Conservation (phyloP, 495 filamentous ascomycete genomes). For the Penicillium egyptiacum region DNA sequence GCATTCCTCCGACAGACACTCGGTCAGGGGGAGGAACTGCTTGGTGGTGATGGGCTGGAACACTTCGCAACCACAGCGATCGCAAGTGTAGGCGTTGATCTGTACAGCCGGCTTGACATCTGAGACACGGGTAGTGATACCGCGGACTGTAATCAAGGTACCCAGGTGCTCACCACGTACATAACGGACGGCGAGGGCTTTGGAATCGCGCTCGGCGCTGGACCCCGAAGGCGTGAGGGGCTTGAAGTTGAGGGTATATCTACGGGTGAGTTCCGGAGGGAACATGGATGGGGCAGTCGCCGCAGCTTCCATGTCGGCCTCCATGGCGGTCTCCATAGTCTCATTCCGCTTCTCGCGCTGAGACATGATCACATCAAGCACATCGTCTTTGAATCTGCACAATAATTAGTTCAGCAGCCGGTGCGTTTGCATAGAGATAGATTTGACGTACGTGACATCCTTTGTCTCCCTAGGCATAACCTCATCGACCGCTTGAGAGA, state of each 20-base stretch:
- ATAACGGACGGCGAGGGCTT: conserved; percentile 90
- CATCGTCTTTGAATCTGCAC: conserved; percentile 88
- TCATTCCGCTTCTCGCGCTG: conserved; percentile 86
- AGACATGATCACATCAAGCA: conserved; percentile 92
- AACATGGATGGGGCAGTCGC: conserved; percentile 59
- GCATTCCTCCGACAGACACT: conserved; percentile 87
- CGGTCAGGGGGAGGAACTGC: conserved; percentile 79
- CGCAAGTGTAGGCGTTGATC: conserved; percentile 96
- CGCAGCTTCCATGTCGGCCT: conserved; percentile 62
- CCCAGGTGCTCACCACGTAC: conserved; percentile 91
- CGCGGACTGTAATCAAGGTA: conserved; percentile 88
- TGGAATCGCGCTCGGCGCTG: conserved; percentile 59
- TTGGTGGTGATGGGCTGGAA: conserved; percentile 95
- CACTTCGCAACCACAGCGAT: conserved; percentile 92
- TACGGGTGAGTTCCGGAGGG: conserved; percentile 85
- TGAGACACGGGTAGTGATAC: conserved; percentile 91
- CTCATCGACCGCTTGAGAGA: conserved; percentile 85
- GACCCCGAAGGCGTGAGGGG: conserved; percentile 71
- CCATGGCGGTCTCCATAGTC: conserved; percentile 63
- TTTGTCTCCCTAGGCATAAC: conserved; percentile 76
- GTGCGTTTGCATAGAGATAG: not conserved
- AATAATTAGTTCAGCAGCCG: conserved; percentile 10
- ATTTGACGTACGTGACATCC: conserved; percentile 68
- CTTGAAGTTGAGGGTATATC: conserved; percentile 95
- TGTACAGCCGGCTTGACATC: conserved; percentile 97